A percentile compares a stretch with the other conserved stretches of the same genome.
Evolutionary conservation across 106 monocot species (phyloP).

Genomic region (Dactylorhiza incarnata): DNA sequence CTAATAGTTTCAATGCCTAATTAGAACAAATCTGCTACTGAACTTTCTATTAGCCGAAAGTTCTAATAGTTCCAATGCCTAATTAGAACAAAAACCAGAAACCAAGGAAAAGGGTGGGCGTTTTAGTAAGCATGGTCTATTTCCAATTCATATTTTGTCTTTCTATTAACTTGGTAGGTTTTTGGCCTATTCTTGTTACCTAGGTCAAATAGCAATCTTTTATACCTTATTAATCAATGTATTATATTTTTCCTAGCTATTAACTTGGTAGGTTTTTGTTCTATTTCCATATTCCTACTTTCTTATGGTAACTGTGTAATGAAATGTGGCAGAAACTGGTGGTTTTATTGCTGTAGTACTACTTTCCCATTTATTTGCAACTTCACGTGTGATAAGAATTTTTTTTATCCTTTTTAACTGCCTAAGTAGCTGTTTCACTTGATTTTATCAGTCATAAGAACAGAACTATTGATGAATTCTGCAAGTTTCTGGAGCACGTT

Average conservation of each 20-base stretch:
- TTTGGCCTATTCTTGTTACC: neutral
- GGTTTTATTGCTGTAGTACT: neutral
- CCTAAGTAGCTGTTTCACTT: neutral
- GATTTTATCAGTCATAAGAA: neutral
- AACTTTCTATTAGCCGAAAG: neutral
- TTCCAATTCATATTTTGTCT: neutral
- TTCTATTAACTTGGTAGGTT: neutral
- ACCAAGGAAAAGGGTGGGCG: neutral
- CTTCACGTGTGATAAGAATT: too few species aligned
- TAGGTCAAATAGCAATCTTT: neutral
- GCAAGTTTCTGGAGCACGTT: neutral
- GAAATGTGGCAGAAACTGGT: neutral
- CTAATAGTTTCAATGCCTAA: neutral
- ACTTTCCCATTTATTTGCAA: neutral
- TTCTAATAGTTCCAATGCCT: neutral
- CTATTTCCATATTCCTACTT: neutral
- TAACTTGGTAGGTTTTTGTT: neutral
- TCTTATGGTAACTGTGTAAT: neutral
- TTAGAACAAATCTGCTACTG: neutral
- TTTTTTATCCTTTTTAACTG: neutral
- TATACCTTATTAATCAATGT: neutral
- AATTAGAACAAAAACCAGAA: neutral
- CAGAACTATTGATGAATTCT: neutral
- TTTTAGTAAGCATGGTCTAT: conserved; percentile 6
- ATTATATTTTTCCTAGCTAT: neutral